Conservation (phyloP, 73 alveolate genomes). For the Paraurostyla sp. region DNA sequence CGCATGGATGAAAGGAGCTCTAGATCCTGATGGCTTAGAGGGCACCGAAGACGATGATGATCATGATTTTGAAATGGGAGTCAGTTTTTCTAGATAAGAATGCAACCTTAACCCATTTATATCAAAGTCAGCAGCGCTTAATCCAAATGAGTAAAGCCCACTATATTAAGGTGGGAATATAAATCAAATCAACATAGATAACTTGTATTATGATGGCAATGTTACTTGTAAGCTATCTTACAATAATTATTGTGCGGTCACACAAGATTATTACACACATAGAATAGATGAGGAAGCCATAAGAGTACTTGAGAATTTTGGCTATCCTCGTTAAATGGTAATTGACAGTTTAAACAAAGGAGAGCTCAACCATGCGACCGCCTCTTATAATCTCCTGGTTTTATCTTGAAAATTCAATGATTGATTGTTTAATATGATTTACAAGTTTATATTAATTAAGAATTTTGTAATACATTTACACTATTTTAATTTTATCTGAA, state of each 20-base stretch:
- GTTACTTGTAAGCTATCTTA: slow-evolving; percentile 34
- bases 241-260: slow-evolving; percentile 46
- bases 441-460: no score
- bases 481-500: no score
- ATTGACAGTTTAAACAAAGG: slow-evolving; percentile 50
- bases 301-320: slow-evolving; percentile 51
- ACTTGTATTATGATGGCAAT: slow-evolving; percentile 30
- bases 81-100: slow-evolving; percentile 56
- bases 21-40: slow-evolving; percentile 59
- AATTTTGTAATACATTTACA: no score
- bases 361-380: slow-evolving; percentile 76
- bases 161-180: slow-evolving; percentile 47
- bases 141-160: slow-evolving; percentile 34
- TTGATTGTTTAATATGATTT: no score
- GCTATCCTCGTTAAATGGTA: slow-evolving; percentile 56
- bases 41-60: slow-evolving; percentile 66
- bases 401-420: slow-evolving; percentile 16
- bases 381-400: slow-evolving; percentile 62
- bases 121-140: not conserved
- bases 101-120: slow-evolving; percentile 52
- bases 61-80: slow-evolving; percentile 56
- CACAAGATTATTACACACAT: slow-evolving; percentile 55
- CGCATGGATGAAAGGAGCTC: slow-evolving; percentile 84
- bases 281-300: slow-evolving; percentile 67
- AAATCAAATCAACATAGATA: slow-evolving; percentile 26